phyloP scores from a whole-genome alignment of 371 early-diverging fungal genomes.

The Rhizopus delemar region DNA sequence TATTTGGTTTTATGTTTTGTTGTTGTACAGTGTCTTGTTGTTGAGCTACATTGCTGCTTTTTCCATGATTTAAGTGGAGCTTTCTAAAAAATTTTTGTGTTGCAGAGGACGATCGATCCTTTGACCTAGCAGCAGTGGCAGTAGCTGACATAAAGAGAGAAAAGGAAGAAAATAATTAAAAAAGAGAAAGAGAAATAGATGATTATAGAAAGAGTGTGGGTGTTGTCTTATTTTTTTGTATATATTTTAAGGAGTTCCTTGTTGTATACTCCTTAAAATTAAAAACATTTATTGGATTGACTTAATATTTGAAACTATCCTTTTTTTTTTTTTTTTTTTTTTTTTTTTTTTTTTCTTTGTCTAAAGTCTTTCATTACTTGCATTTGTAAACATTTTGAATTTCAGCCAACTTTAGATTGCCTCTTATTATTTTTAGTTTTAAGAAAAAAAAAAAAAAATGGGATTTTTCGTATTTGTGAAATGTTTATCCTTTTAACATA shows the following conservation, averaged over 20 bases:
- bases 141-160: slow-evolving; percentile 6
- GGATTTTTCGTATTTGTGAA: too few relatives aligned
- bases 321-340: too few relatives aligned
- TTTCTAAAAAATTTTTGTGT: slow-evolving; percentile 34
- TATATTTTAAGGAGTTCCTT: background rate
- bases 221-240: background rate
- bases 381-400: too few relatives aligned
- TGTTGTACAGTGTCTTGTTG: background rate
- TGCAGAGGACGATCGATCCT: slow-evolving; percentile 20
- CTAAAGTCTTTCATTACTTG: too few relatives aligned
- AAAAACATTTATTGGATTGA: background rate
- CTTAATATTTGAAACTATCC: too few relatives aligned
- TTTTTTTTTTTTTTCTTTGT: too few relatives aligned
- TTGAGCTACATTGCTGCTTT: slow-evolving; percentile 8
- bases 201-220: background rate
- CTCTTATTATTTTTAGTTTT: too few relatives aligned
- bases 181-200: background rate
- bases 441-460: too few relatives aligned
- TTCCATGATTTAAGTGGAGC: slow-evolving; percentile 15
- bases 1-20: background rate
- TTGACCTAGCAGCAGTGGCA: slow-evolving; percentile 12
- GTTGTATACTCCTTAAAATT: background rate
- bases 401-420: too few relatives aligned
- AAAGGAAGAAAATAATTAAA: background rate
- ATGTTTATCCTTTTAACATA: too few relatives aligned